Evolutionary conservation across 495 filamentous ascomycete genomes (phyloP), one percentile per base, ranked within the genome.

Genomic region (Penicillium samsonianum): DNA sequence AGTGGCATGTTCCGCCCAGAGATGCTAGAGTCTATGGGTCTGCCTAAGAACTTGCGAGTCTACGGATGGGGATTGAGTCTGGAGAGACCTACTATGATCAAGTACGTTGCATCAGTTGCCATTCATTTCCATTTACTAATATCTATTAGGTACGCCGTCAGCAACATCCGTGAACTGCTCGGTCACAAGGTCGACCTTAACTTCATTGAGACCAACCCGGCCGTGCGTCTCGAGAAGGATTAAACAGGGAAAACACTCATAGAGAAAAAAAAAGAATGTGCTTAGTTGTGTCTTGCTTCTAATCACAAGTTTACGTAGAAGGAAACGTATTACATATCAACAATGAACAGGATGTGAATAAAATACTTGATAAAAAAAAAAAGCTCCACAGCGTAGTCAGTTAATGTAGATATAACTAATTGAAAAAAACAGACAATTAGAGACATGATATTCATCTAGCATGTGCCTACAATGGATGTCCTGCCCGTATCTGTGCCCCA

Each of bases 1-100:
- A 91, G 87, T 64, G 93, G 94, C 57, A 97, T 96, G 91, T 98
- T 98, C 85, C 80, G 94, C 55, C 91, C 94, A 22, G 94, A 97
- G 76, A 96, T 97, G 91, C 71, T 98, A 65, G 85, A 92, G 73
- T 80, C 88, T 3, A 92, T 95, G 88, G 92, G 92, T 41, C 72
- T 96, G 60, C 92, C 92, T 19, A 89, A 86, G 78, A 84, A 92
- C 69, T 83, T 96, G 85, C 71, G 85, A 56, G 90, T 96, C 3
- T 96, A 94, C 74, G 92, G 92, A 30, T 97, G 89, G 84, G 92
- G 92, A 22, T 75, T 96, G 72, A 90, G 84, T 78, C 73, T 97
- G 71, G 93, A 97, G 81, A 76, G 94, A 65, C 94, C 94, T 45
- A 98, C 94, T 9, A 98, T 97, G 94, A 98, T 98, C 67, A 94